A percentile compares a stretch with the other conserved stretches of the same genome.
These are phyloP conservation scores for Trametopsis cervina DNA, from an alignment of 768 basidiomycete species.

Conservation along the genomic window DNA sequence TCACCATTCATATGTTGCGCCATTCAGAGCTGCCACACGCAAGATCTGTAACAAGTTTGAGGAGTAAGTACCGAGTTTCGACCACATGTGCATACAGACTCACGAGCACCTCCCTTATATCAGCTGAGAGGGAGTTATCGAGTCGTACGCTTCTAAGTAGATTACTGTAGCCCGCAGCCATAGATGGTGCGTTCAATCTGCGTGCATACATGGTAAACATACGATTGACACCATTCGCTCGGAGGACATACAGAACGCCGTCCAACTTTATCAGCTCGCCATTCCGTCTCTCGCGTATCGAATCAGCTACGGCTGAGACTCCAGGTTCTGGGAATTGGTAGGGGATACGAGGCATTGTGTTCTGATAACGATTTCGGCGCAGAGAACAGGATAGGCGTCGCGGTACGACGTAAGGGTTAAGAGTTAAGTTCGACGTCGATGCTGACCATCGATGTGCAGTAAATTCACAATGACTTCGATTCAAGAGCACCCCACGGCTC, in stretches of 20 bases:
- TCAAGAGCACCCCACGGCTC: no score
- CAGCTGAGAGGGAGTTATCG: constrained; percentile 11
- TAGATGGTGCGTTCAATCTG: constrained; percentile 15
- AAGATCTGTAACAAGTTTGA: constrained; percentile 10
- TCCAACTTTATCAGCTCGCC: constrained; percentile 15
- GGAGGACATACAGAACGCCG: constrained; percentile 10
- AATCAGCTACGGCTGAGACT: constrained; percentile 11
- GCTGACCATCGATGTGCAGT: no score
- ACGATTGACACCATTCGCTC: not conserved
- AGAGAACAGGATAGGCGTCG: no score
- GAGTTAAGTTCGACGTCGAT: no score
- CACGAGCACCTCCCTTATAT: constrained; percentile 16
- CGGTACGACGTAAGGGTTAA: no score
- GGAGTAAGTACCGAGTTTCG: not conserved
- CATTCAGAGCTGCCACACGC: constrained; percentile 17
- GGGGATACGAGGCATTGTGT: constrained; percentile 17
- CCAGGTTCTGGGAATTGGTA: constrained; percentile 15
- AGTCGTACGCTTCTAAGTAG: constrained; percentile 13
- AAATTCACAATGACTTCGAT: no score
- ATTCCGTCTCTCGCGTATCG: constrained; percentile 13
- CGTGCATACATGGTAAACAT: not conserved
- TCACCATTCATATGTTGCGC: constrained; percentile 18
- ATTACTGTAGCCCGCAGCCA: constrained; percentile 14
- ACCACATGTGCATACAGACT: not conserved
- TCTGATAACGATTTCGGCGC: no score